phyloP scores from a whole-genome alignment of 345 rosid genomes.

The Eucalyptus marginata region DNA sequence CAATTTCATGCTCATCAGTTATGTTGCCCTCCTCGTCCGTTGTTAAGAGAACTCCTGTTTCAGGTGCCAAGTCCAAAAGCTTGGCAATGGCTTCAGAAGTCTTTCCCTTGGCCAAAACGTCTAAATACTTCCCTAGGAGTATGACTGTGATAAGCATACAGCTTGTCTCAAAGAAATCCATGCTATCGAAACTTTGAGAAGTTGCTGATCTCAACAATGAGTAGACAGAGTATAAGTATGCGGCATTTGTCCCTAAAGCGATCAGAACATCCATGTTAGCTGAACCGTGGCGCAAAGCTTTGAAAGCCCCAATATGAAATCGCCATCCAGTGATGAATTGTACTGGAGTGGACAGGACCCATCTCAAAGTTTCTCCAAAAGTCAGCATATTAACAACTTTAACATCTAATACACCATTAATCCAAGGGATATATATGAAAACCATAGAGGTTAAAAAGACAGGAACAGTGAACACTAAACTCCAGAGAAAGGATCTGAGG shows the following conservation, averaged over 20 bases:
- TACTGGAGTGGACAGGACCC: constrained; percentile 70
- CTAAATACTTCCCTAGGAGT: constrained; percentile 79
- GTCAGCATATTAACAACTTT: constrained; percentile 62
- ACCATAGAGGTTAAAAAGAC: constrained; percentile 73
- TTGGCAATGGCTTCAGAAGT: constrained; percentile 86
- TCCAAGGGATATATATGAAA: constrained; percentile 63
- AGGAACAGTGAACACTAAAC: constrained; percentile 72
- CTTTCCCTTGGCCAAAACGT: constrained; percentile 74
- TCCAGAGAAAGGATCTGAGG: constrained; percentile 48
- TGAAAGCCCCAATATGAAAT: constrained; percentile 66
- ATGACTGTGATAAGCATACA: constrained; percentile 90
- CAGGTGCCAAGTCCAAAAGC: constrained; percentile 74
- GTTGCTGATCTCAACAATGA: constrained; percentile 62
- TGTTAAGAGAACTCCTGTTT: constrained; percentile 47
- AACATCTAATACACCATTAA: constrained; percentile 32
- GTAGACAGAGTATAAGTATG: constrained; percentile 82
- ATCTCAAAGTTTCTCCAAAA: constrained; percentile 48
- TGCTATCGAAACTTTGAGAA: constrained; percentile 41
- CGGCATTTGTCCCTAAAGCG: constrained; percentile 80
- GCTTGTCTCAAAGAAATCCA: constrained; percentile 85
- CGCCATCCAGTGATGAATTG: constrained; percentile 73
- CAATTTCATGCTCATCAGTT: constrained; percentile 58
- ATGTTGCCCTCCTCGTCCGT: constrained; percentile 49
- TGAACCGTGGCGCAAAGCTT: constrained; percentile 60
- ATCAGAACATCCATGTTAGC: constrained; percentile 92